Evolutionary conservation across 2,329 filamentous ascomycete species (phyloP), one percentile per base, ranked within the genome.

Genomic region (Akanthomyces dipterigenus): DNA sequence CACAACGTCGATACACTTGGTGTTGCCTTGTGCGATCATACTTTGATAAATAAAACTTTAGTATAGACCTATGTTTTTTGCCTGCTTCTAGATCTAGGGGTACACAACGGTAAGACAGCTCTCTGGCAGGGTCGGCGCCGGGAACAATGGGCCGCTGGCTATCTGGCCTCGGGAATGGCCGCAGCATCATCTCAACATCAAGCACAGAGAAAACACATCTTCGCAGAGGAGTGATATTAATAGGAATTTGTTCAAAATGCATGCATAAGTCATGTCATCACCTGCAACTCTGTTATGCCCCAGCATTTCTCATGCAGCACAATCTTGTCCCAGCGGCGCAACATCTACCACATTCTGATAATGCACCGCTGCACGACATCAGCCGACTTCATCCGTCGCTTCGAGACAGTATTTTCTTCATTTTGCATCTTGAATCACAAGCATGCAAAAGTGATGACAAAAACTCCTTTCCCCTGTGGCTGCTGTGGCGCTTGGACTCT

Each of bases 401-500:
- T 22, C 49, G 5, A 24, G 31, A 36, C 28, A 2, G 20, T 4
- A 36, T 51, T 16, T 31, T 36, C 31, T 34, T 36, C 28, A 7
- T 31, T 14, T 36, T 2, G 1, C 3, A 34, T 18, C 7, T 22
- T 36, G n/a, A 54, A 40, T 42, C 50, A 24, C 6, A 18, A 20
- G 9, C 26, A 54, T 4, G 6, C 22, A 46, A 16, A 16, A 16
- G 9, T 46, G 9, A 20, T 26, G 20, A 6, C 20, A 46, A 46
- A 24, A 26, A 9, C 12, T 22, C 20, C 6, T 22, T 31, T 40
- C 43, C 40, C 11, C 16, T 20, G 24, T 24, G 46, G 9, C 56
- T 40, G 31, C 46, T 26, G 56, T 45, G 56, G 45, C 48, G 56
- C 56, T 60, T 60, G 56, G 56, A 60, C 56, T 38, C 56, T 36